Evolutionary conservation across 495 filamentous ascomycete genomes (phyloP).

Genomic region (Penicillium ochrochloron): DNA sequence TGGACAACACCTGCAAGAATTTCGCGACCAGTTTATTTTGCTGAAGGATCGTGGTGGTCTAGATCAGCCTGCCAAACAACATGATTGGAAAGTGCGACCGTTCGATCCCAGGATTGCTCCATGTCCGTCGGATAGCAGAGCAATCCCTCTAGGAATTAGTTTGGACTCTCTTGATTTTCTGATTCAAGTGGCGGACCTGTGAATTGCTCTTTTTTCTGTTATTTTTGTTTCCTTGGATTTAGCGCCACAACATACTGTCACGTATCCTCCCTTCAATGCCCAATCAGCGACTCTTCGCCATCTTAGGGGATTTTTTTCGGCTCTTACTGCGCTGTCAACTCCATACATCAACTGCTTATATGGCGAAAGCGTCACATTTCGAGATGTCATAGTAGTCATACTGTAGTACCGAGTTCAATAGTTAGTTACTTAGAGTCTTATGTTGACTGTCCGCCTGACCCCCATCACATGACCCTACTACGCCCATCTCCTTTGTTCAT

Average conservation of each 20-base stretch:
- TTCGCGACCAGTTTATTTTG: neutral
- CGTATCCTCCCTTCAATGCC: too few relatives aligned
- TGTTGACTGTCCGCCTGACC: too few relatives aligned
- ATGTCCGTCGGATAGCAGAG: neutral
- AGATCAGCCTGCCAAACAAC: neutral
- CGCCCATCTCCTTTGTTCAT: neutral
- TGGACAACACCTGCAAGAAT: neutral
- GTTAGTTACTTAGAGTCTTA: neutral
- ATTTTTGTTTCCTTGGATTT: too few relatives aligned
- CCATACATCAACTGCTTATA: neutral
- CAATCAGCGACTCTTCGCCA: too few relatives aligned
- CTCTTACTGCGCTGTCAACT: neutral
- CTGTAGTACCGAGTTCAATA: neutral
- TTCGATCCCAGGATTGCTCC: constrained; percentile 3
- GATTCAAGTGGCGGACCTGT: too few relatives aligned
- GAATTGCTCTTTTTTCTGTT: too few relatives aligned
- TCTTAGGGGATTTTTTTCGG: too few relatives aligned
- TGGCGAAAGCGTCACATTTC: neutral
- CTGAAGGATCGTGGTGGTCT: neutral
- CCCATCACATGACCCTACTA: neutral
- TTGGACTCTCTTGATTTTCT: neutral
- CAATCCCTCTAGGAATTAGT: neutral
- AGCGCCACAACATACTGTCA: too few relatives aligned
- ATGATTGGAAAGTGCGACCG: neutral
- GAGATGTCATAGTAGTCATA: too few relatives aligned